Conservation (phyloP, 2,329 filamentous ascomycete species). For the Colletotrichum chrysophilum region DNA sequence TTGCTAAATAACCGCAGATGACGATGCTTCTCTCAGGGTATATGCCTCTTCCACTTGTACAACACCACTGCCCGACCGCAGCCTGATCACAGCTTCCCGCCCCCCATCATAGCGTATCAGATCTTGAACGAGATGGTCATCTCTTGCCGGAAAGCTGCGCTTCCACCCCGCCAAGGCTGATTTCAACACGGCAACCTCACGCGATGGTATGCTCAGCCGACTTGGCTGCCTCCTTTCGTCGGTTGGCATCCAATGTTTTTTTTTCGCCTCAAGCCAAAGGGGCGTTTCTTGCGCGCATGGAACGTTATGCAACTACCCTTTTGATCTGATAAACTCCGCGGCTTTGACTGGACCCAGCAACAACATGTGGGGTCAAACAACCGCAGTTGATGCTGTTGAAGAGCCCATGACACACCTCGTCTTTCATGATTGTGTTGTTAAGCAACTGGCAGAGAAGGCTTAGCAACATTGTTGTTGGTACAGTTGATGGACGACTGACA, state of each 20-base stretch:
- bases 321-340: neutral
- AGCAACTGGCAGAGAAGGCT: neutral
- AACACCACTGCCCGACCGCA: neutral
- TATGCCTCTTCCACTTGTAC: neutral
- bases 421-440: neutral
- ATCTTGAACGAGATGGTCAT: neutral
- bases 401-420: neutral
- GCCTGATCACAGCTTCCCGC: neutral
- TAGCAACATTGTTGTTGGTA: neutral
- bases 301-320: neutral
- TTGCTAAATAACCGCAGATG: neutral
- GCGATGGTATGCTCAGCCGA: neutral
- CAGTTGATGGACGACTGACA: neutral
- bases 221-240: neutral
- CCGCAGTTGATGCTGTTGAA: neutral
- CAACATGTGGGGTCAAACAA: neutral
- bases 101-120: neutral
- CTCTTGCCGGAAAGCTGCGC: neutral
- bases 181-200: neutral
- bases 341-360: neutral
- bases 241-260: neutral
- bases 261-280: neutral
- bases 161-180: constrained; percentile 3
- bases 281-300: neutral
- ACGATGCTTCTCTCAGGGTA: neutral